Conservation (phyloP, 257 asterid genomes). For the Scutellaria barbata region DNA sequence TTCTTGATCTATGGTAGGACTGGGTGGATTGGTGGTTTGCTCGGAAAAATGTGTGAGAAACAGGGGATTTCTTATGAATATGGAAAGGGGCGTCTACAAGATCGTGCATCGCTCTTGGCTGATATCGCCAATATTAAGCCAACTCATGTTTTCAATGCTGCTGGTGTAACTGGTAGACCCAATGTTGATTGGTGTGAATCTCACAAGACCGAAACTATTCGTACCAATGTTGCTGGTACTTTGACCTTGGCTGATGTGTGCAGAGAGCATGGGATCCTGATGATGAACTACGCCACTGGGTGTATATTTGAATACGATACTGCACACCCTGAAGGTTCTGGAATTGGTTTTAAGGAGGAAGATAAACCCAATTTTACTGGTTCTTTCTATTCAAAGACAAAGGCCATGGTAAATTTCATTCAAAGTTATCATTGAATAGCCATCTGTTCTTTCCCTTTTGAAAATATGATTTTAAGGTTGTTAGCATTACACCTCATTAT, state of each 20-base stretch:
- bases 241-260: slow-evolving; percentile 64
- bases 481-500: slow-evolving; percentile 7
- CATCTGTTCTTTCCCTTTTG: neutral
- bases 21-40: slow-evolving; percentile 73
- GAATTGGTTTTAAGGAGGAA: slow-evolving; percentile 68
- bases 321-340: slow-evolving; percentile 62
- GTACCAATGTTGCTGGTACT: slow-evolving; percentile 65
- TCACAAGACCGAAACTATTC: slow-evolving; percentile 61
- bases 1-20: slow-evolving; percentile 67
- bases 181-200: slow-evolving; percentile 75
- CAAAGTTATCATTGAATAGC: neutral
- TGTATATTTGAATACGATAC: slow-evolving; percentile 69
- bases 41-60: slow-evolving; percentile 62
- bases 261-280: slow-evolving; percentile 52
- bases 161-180: slow-evolving; percentile 72
- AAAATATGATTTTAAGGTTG: neutral
- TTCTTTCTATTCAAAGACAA: slow-evolving; percentile 70
- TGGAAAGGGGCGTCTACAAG: slow-evolving; percentile 65
- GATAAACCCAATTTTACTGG: slow-evolving; percentile 63
- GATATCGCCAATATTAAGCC: slow-evolving; percentile 59
- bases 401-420: slow-evolving; percentile 57
- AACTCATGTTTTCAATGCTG: slow-evolving; percentile 68
- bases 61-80: slow-evolving; percentile 61
- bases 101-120: slow-evolving; percentile 48
- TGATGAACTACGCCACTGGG: slow-evolving; percentile 68